These are phyloP conservation scores for Exophiala xenobiotica DNA, from an alignment of 2,329 filamentous ascomycete species.

Conservation along the genomic window DNA sequence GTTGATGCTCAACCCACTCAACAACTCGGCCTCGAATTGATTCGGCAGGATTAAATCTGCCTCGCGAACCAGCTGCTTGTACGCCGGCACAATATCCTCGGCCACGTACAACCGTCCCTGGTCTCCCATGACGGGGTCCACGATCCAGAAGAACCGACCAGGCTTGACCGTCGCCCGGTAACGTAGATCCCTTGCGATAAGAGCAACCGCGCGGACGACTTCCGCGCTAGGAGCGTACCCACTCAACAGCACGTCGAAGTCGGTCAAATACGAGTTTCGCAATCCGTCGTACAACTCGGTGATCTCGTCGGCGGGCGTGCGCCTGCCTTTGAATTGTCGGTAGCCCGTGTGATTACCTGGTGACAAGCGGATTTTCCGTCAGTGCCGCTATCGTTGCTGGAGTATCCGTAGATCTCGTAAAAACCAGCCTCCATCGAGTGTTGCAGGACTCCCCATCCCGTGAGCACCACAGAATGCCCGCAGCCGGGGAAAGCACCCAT, in stretches of 20 bases:
- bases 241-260: slow-evolving; percentile 91
- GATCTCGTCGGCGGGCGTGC: slow-evolving; percentile 78
- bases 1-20: slow-evolving; percentile 26
- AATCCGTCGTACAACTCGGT: slow-evolving; percentile 80
- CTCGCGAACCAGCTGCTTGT: slow-evolving; percentile 73
- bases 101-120: slow-evolving; percentile 89
- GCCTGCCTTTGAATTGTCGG: slow-evolving; percentile 80
- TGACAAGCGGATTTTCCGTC: no score
- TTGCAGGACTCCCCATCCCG: no score
- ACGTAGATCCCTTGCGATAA: slow-evolving; percentile 78
- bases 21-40: slow-evolving; percentile 94
- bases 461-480: no score
- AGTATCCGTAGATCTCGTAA: no score
- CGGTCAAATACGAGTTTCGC: slow-evolving; percentile 76
- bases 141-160: slow-evolving; percentile 52
- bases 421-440: no score
- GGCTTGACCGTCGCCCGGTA: slow-evolving; percentile 34
- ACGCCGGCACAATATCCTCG: slow-evolving; percentile 86
- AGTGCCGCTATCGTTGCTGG: no score
- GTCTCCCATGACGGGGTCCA: slow-evolving; percentile 98
- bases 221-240: slow-evolving; percentile 90
- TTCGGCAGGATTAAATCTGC: slow-evolving; percentile 94
- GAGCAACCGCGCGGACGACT: slow-evolving; percentile 78
- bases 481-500: not conserved
- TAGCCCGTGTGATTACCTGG: slow-evolving; percentile 95